Percentiles rank a stretch among this genome's conserved stretches.
Conservation (phyloP, 1,284 basidiomycete genomes). For the Neolentinus lepideus region DNA sequence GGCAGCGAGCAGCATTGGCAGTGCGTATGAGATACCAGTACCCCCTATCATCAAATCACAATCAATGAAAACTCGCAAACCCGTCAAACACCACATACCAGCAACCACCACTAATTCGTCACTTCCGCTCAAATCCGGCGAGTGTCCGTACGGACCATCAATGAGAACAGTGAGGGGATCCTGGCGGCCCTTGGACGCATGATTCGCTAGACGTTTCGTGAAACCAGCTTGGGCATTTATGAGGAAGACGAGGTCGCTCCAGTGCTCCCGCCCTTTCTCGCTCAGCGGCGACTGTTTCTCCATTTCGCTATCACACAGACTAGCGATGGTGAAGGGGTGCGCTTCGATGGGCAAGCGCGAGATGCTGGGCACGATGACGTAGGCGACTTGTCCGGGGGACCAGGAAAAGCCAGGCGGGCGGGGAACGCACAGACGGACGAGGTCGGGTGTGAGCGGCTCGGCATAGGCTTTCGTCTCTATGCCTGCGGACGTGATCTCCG, state of each 20-base stretch:
- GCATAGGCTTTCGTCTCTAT: slow-evolving; percentile 32
- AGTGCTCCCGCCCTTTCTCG: slow-evolving; percentile 8
- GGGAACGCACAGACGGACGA: slow-evolving; percentile 40
- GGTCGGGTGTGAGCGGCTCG: slow-evolving; percentile 32
- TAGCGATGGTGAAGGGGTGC: slow-evolving; percentile 52
- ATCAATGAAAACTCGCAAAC: not conserved
- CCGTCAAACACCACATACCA: not conserved
- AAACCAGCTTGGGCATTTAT: slow-evolving; percentile 40
- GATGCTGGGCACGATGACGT: slow-evolving; percentile 35
- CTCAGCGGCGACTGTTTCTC: no score
- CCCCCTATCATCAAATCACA: no score
- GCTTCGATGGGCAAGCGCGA: slow-evolving; percentile 36
- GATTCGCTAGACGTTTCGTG: slow-evolving; percentile 22
- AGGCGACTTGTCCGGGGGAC: slow-evolving; percentile 46
- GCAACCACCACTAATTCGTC: slow-evolving; percentile 18
- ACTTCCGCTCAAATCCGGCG: slow-evolving; percentile 24
- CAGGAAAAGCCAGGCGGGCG: slow-evolving; percentile 29
- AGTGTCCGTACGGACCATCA: slow-evolving; percentile 36
- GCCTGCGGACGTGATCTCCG: slow-evolving; percentile 19
- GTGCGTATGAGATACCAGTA: no score
- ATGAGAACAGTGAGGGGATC: slow-evolving; percentile 21
- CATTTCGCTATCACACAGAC: slow-evolving; percentile 23
- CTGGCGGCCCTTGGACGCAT: slow-evolving; percentile 9
- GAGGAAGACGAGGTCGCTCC: slow-evolving; percentile 41
- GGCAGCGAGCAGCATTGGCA: no score